These are phyloP conservation scores for Yarrowia bubula DNA, from an alignment of 805 yeast species.

Conservation along the genomic window DNA sequence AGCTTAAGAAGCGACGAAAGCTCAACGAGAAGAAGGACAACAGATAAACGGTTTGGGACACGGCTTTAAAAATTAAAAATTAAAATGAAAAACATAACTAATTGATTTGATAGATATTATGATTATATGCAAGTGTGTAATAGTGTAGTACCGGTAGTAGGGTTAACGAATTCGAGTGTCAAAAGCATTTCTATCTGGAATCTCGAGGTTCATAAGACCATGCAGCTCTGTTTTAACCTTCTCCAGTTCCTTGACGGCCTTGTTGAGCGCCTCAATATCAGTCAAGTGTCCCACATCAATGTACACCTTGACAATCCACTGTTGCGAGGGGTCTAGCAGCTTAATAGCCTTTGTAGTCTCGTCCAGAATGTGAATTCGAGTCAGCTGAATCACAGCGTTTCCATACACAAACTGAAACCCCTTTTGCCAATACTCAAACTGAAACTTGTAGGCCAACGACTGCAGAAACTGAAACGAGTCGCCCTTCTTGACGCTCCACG, in stretches of 20 bases:
- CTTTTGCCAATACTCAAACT: constrained; percentile 57
- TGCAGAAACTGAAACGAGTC: constrained; percentile 46
- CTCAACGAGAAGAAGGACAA: constrained; percentile 37
- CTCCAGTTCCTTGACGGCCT: constrained; percentile 62
- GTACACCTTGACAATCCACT: constrained; percentile 52
- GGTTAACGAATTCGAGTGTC: constrained; percentile 59
- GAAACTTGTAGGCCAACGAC: constrained; percentile 69
- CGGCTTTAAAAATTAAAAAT: not conserved
- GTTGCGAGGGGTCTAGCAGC: constrained; percentile 37
- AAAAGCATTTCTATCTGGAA: constrained; percentile 79
- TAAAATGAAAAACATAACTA: constrained; percentile 4
- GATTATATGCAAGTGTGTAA: not conserved
- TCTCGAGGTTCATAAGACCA: constrained; percentile 64
- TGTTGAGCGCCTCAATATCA: constrained; percentile 68
- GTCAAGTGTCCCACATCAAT: constrained; percentile 71
- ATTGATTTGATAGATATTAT: constrained; percentile 20
- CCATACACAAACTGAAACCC: constrained; percentile 65
- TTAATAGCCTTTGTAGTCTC: constrained; percentile 23
- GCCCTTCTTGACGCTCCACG: constrained; percentile 43
- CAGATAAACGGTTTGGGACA: constrained; percentile 28
- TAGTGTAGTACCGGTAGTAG: no score
- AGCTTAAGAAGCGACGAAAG: constrained; percentile 60
- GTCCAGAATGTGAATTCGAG: constrained; percentile 46
- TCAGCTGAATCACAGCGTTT: constrained; percentile 56
- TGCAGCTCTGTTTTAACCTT: constrained; percentile 61